Conservation (phyloP, 306 rosid genomes). For the Abrus precatorius region DNA sequence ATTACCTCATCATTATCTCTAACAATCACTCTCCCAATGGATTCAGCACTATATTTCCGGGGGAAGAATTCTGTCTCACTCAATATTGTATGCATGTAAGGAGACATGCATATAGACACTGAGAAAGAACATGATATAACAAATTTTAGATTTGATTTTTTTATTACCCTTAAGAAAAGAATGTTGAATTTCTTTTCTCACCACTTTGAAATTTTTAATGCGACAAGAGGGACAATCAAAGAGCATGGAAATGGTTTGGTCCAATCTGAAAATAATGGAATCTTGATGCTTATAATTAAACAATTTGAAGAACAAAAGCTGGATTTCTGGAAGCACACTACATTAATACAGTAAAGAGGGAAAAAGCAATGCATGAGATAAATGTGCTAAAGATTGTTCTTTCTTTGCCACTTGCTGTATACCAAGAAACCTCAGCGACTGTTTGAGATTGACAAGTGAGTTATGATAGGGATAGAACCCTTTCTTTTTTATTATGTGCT, state of each 20-base stretch:
- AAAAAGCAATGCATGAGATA: conserved; percentile 54
- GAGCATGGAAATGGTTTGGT: background rate
- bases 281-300: background rate
- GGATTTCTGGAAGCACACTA: conserved; percentile 14
- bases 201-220: conserved; percentile 6
- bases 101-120: conserved; percentile 40
- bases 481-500: conserved; percentile 6
- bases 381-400: conserved; percentile 54
- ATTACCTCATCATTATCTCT: conserved; percentile 61
- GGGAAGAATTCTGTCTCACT: conserved; percentile 53
- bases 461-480: conserved; percentile 51
- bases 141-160: background rate
- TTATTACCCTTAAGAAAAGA: background rate
- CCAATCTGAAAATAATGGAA: conserved; percentile 30
- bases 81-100: conserved; percentile 46
- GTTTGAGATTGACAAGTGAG: conserved; percentile 52
- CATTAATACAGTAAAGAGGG: conserved; percentile 13
- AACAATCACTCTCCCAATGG: conserved; percentile 59
- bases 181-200: background rate
- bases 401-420: conserved; percentile 50
- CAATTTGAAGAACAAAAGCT: conserved; percentile 29
- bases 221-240: background rate
- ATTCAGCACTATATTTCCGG: conserved; percentile 58
- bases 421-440: conserved; percentile 56
- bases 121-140: conserved; percentile 7